Evolutionary conservation across 2,329 filamentous ascomycete genomes (phyloP).

Genomic region (Biscogniauxia sp.): DNA sequence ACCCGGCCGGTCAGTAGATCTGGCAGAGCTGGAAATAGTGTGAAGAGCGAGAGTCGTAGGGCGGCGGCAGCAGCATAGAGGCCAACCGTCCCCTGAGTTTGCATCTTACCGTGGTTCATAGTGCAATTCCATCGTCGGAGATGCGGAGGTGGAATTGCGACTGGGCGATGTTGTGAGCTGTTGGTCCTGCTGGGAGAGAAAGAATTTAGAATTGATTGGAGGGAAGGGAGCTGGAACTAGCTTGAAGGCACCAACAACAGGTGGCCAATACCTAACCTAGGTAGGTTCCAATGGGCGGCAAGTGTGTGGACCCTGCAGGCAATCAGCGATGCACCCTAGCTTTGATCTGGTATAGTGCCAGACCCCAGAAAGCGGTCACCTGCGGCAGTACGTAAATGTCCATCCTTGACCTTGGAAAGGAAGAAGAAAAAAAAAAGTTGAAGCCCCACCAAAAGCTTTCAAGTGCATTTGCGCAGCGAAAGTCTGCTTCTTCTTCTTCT

Average conservation of each 20-base stretch:
- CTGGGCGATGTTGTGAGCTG: neutral
- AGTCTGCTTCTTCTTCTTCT: constrained; percentile 10
- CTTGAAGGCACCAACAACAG: constrained; percentile 2
- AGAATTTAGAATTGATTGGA: neutral
- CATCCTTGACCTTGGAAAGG: neutral
- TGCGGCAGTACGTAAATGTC: constrained; percentile 13
- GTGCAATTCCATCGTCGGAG: constrained; percentile 30
- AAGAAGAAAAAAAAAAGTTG: constrained; percentile 24
- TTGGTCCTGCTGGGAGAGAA: neutral
- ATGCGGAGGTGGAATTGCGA: constrained; percentile 5
- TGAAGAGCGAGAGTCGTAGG: constrained; percentile 76
- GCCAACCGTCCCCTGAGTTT: constrained; percentile 46
- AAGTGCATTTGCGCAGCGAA: constrained; percentile 17
- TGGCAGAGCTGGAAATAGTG: constrained; percentile 78
- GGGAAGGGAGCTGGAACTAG: constrained; percentile 1
- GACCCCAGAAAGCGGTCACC: constrained; percentile 19
- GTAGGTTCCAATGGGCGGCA: neutral
- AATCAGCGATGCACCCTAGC: constrained; percentile 10
- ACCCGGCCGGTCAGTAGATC: constrained; percentile 85
- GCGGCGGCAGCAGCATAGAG: constrained; percentile 75
- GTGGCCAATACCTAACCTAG: neutral
- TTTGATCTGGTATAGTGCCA: constrained; percentile 1
- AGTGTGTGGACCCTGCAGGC: neutral
- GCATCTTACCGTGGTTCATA: constrained; percentile 36
- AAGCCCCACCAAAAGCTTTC: constrained; percentile 20